Conservation (phyloP, 345 rosid genomes). For the Populus tremula region DNA sequence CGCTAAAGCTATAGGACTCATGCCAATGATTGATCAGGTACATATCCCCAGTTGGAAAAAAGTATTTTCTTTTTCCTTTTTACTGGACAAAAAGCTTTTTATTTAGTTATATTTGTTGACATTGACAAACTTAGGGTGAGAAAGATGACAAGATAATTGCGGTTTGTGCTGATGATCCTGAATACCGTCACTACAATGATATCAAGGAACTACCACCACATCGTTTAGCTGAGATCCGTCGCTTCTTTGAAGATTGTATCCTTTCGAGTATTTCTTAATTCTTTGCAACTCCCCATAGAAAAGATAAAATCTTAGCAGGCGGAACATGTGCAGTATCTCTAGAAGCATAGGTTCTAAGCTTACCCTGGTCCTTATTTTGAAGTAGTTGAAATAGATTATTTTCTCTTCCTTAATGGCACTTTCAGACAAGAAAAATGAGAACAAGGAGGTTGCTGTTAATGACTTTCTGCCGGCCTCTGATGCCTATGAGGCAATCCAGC, state of each 20-base stretch:
- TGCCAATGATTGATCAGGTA: slow-evolving; percentile 42
- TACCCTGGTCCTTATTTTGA: not conserved
- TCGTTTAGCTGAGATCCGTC: slow-evolving; percentile 37
- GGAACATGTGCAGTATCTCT: not conserved
- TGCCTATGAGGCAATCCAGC: slow-evolving; percentile 30
- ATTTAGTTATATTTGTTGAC: not conserved
- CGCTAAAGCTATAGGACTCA: slow-evolving; percentile 35
- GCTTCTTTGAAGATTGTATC: slow-evolving; percentile 40
- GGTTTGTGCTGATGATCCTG: slow-evolving; percentile 39
- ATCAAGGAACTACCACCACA: slow-evolving; percentile 37
- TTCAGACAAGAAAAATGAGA: slow-evolving; percentile 54
- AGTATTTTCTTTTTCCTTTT: not conserved
- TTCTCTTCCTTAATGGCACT: slow-evolving; percentile 10
- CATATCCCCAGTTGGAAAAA: not conserved
- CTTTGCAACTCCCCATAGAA: not conserved
- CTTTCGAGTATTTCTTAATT: slow-evolving; percentile 7
- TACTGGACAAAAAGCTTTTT: not conserved
- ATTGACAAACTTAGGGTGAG: slow-evolving; percentile 26
- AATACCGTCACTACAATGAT: slow-evolving; percentile 32
- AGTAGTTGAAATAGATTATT: not conserved
- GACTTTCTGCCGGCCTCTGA: slow-evolving; percentile 37
- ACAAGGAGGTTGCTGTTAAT: slow-evolving; percentile 39
- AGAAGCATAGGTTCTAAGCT: not conserved
- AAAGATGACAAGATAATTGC: slow-evolving; percentile 39
- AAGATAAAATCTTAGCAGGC: not conserved